A percentile compares a stretch with the other conserved stretches of the same genome.
Evolutionary conservation across 768 basidiomycete species (phyloP).

Genomic region (Panus rudis): DNA sequence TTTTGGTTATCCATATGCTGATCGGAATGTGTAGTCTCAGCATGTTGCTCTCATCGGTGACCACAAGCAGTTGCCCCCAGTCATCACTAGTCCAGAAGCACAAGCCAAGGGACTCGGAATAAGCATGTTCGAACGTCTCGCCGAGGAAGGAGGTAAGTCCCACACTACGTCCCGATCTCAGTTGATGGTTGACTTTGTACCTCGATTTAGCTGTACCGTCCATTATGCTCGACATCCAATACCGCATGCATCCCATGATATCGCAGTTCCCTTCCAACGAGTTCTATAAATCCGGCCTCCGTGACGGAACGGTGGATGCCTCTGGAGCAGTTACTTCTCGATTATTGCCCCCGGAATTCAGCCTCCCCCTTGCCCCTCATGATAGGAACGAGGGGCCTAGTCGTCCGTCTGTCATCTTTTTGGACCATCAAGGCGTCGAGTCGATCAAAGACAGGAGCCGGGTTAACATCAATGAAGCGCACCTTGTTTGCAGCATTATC

Average conservation of each 20-base stretch:
- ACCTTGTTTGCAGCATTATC: constrained; percentile 70
- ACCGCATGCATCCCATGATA: constrained; percentile 91
- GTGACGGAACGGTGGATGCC: constrained; percentile 67
- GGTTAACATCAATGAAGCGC: constrained; percentile 71
- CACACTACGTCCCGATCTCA: not conserved
- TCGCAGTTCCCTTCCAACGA: constrained; percentile 79
- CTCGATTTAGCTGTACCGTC: constrained; percentile 61
- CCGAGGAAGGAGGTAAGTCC: constrained; percentile 69
- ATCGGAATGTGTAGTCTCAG: constrained; percentile 52
- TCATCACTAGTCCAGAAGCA: constrained; percentile 75
- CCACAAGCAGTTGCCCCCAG: constrained; percentile 91
- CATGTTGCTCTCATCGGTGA: constrained; percentile 93
- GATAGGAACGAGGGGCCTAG: constrained; percentile 21
- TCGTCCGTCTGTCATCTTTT: constrained; percentile 65
- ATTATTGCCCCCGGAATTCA: constrained; percentile 57
- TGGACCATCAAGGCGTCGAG: constrained; percentile 74
- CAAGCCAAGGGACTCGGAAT: constrained; percentile 63
- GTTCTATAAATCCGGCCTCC: constrained; percentile 68
- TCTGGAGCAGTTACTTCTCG: constrained; percentile 38
- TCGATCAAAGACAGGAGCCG: constrained; percentile 61
- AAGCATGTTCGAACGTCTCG: constrained; percentile 85
- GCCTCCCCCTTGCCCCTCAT: constrained; percentile 24
- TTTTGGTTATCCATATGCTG: constrained; percentile 6
- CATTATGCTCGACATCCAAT: constrained; percentile 91
- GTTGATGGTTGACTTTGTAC: not conserved